Evolutionary conservation across 352 stramenopile genomes (phyloP), one percentile per base, ranked within the genome.

Genomic region (Pythium sp.): DNA sequence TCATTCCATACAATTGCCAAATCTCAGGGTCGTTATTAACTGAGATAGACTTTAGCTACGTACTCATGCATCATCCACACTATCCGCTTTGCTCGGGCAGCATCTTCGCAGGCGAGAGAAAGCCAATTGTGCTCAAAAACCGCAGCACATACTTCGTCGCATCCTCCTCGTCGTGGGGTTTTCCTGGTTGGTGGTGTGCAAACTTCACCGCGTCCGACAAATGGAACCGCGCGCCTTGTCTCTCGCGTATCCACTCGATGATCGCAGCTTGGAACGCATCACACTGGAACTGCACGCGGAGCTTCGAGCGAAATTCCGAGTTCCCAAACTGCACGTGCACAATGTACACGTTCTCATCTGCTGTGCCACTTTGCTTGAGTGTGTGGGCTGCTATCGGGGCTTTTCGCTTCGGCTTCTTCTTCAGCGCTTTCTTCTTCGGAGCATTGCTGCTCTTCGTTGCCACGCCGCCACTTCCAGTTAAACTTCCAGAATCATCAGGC

Each of bases 271-370:
- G 82, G 15, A 80, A 62, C 30, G 58, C 22, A 30, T 74, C 82
- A 64, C 82, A 92, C 18, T 73, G 72, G 36, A 90, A 91, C 60
- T 78, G 76, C 12, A 86, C 74, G 47, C 80, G 75, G 34, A 89
- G 11, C 8, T 77, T 70, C 20, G 79, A 75, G 7, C 57, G 54
- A 20, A 72, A 71, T 18, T 59, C 62, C 8, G 59, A 47, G 28
- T 75, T 80, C 2, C n/a, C 32, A 32, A 14, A 80, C 2, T 64
- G 55, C 5, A 80, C 60, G 30, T 81, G 70, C 12, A 88, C 38
- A 34, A 80, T 24, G 51, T 89, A 90, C 24, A 51, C 65, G 22
- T 75, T 61, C 11, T 72, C 71, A 0, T 51, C 55, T 20, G 12
- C 2, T n/a, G 20, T 56, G 9, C 20, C 43, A 32, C 63, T 32